Base-by-base conservation (phyloP, 495 filamentous ascomycete species). In the Hyaloscypha bicolor region DNA sequence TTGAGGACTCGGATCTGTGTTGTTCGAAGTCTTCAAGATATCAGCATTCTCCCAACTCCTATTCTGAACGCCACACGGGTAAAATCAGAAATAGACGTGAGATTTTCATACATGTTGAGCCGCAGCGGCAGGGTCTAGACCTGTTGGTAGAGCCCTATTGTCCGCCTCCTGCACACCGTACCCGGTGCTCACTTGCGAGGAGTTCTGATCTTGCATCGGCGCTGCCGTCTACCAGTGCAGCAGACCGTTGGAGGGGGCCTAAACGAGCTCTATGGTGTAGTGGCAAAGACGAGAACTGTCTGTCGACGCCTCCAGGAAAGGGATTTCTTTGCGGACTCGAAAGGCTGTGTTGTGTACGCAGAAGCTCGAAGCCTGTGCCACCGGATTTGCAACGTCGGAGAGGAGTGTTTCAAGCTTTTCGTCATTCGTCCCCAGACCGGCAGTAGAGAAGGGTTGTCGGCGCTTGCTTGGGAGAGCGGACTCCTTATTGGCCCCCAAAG, bases 121-220 rank as follows among this genome's bases (percentile, higher is more conserved):
- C 39, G 25, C 29, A 57, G 45, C 35, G 35, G 35, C 56, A 63
- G 58, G 32, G 56, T 56, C 65, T 56, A 45, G 22, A 32, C 29
- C 48, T 45, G 55, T 33, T n/a, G 37, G 35, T 25, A 16, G 12
- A 62, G 58, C 60, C 60, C 25, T 69, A 31, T 55, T 60, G 19
- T 66, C 61, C 55, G 59, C 21, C 22, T 63, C 61, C 35, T 56
- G 58, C 55, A 48, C 51, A 66, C 63, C 69, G 69, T 66, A 61
- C 31, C 33, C 51, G 57, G 64, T 62, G 45, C 61, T 48, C 31
- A 59, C 70, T 57, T 45, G 29, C 29, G 37, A 58, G 62, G 37
- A 62, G 37, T 64, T 65, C 37, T 67, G 61, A 32, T 67, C 67
- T 69, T 67, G 67, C 70, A 72, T 72, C 37, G 58, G 63, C 55